Percentiles rank a stretch among this genome's conserved stretches.
phyloP scores from a whole-genome alignment of 345 rosid species.

The Dimocarpus longan region DNA sequence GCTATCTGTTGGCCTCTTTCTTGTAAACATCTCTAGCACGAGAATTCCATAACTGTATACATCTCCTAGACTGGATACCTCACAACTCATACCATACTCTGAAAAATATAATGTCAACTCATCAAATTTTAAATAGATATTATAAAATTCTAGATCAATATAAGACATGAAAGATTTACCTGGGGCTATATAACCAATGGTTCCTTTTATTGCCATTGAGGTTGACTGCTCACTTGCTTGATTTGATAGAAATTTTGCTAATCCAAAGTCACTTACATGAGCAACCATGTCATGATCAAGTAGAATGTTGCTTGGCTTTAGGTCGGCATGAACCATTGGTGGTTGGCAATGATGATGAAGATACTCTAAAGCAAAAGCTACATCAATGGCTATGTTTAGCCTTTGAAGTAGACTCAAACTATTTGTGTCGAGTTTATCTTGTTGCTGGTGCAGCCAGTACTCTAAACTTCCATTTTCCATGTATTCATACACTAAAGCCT shows the following conservation, averaged over 20 bases:
- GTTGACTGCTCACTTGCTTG: neutral
- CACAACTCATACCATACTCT: neutral
- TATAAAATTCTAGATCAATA: too few species aligned
- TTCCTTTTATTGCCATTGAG: conserved; percentile 26
- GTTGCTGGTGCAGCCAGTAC: conserved; percentile 10
- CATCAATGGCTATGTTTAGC: conserved; percentile 19
- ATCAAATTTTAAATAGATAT: too few species aligned
- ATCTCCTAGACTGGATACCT: neutral
- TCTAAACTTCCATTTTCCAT: conserved; percentile 32
- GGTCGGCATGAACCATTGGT: conserved; percentile 26
- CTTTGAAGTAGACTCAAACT: conserved; percentile 25
- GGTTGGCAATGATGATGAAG: conserved; percentile 24
- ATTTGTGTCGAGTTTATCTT: neutral
- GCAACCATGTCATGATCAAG: conserved; percentile 25
- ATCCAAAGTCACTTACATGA: conserved; percentile 26
- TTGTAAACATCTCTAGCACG: neutral
- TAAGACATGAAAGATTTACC: conserved; percentile 3
- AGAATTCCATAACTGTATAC: neutral
- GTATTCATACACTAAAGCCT: conserved; percentile 28
- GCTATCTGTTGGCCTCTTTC: neutral
- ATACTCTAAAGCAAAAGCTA: conserved; percentile 27
- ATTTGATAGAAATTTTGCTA: conserved; percentile 15
- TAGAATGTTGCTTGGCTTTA: conserved; percentile 29
- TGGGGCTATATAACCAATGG: conserved; percentile 18
- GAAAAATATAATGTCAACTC: neutral